phyloP scores from a whole-genome alignment of 345 rosid species.

The Viola odorata region DNA sequence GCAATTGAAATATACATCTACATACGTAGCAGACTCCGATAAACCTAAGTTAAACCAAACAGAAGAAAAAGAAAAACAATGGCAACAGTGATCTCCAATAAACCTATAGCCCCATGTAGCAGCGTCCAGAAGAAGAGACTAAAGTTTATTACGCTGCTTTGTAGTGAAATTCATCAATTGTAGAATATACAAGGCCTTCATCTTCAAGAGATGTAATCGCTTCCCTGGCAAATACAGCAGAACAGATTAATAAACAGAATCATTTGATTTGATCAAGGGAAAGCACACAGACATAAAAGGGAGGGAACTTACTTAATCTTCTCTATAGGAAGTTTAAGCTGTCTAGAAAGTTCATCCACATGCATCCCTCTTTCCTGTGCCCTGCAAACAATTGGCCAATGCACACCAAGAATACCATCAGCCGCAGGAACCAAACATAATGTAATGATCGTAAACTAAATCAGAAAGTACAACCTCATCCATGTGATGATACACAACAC shows the following conservation, averaged over 20 bases:
- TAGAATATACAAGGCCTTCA: conserved; percentile 88
- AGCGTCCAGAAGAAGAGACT: too few species aligned
- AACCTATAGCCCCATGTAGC: too few species aligned
- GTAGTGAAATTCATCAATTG: conserved; percentile 91
- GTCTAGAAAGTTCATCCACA: conserved; percentile 62
- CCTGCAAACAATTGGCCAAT: conserved; percentile 34
- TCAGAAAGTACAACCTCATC: too few species aligned
- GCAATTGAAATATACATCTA: too few species aligned
- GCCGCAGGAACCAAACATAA: too few species aligned
- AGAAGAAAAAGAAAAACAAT: too few species aligned
- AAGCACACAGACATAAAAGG: conserved; percentile 1
- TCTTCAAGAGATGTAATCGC: conserved; percentile 70
- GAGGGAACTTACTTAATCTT: conserved; percentile 63
- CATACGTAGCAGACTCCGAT: too few species aligned
- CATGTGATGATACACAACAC: too few species aligned
- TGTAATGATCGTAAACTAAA: too few species aligned
- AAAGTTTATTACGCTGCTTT: conserved; percentile 50
- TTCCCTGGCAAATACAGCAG: conserved; percentile 36
- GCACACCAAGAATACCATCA: background rate
- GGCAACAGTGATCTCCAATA: too few species aligned
- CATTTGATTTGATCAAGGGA: background rate
- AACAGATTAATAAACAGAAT: background rate
- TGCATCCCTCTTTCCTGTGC: conserved; percentile 75
- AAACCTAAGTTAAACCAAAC: too few species aligned
- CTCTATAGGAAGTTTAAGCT: conserved; percentile 64